Percentiles rank a stretch among this genome's conserved stretches.
phyloP scores from a whole-genome alignment of 352 stramenopile genomes.

The Plasmopara halstedii region DNA sequence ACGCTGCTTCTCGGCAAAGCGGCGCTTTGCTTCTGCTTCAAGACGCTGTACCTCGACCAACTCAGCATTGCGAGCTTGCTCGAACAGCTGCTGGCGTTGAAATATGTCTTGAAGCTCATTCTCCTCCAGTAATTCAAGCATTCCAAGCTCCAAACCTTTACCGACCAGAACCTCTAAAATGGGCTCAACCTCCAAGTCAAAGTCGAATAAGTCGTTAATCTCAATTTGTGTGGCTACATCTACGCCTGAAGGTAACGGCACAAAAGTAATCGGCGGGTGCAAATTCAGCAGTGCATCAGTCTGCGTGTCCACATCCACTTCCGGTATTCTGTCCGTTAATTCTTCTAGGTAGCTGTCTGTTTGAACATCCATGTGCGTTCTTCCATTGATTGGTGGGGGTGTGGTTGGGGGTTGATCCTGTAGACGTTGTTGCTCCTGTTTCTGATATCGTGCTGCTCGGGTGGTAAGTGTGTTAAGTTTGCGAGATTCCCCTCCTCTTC shows the following conservation, averaged over 20 bases:
- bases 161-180: slow-evolving; percentile 94
- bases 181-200: slow-evolving; percentile 91
- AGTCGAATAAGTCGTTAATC: slow-evolving; percentile 91
- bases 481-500: background rate
- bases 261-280: slow-evolving; percentile 74
- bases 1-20: slow-evolving; percentile 87
- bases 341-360: slow-evolving; percentile 94
- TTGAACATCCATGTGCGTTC: slow-evolving; percentile 90
- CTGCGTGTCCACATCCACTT: slow-evolving; percentile 87
- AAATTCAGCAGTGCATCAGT: slow-evolving; percentile 88
- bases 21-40: slow-evolving; percentile 89
- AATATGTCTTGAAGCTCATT: slow-evolving; percentile 87
- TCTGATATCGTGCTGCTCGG: slow-evolving; percentile 12
- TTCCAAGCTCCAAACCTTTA: slow-evolving; percentile 91
- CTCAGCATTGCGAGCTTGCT: slow-evolving; percentile 88
- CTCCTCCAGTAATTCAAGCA: slow-evolving; percentile 94
- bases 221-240: slow-evolving; percentile 90
- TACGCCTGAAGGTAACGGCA: slow-evolving; percentile 81
- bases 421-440: slow-evolving; percentile 24
- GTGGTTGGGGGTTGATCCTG: slow-evolving; percentile 50
- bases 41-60: slow-evolving; percentile 91
- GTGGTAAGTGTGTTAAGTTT: slow-evolving; percentile 14
- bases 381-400: slow-evolving; percentile 79
- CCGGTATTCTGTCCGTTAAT: slow-evolving; percentile 85
- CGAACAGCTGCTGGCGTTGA: slow-evolving; percentile 88